Evolutionary conservation across 441 rosid genomes (phyloP).

Genomic region (Gossypium trilobum): DNA sequence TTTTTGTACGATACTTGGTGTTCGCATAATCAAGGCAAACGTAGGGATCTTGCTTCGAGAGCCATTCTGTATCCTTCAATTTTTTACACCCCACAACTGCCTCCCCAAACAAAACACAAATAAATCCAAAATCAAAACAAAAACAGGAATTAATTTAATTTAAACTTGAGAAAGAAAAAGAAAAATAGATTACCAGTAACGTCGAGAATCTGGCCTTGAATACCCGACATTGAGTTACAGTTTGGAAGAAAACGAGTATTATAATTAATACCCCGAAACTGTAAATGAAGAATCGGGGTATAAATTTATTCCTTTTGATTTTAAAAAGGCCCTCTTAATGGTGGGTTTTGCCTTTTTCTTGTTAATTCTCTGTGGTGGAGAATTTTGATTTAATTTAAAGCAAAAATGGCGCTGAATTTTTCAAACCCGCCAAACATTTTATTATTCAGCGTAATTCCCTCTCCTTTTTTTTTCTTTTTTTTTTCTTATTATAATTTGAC

Average conservation of each 20-base stretch:
- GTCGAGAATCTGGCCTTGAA: conserved; percentile 77
- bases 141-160: neutral
- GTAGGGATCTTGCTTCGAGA: conserved; percentile 84
- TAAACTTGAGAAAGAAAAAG: neutral
- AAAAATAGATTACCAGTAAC: conserved; percentile 45
- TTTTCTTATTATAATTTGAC: neutral
- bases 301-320: neutral
- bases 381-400: neutral
- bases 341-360: neutral
- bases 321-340: neutral
- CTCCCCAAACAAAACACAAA: neutral
- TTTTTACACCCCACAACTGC: conserved; percentile 73
- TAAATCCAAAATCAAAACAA: neutral
- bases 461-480: neutral
- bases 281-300: neutral
- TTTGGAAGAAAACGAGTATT: neutral
- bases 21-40: conserved; percentile 66
- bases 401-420: neutral
- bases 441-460: neutral
- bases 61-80: conserved; percentile 89
- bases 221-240: conserved; percentile 34
- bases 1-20: conserved; percentile 55
- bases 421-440: neutral
- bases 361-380: neutral
- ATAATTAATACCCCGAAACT: neutral